phyloP scores from a whole-genome alignment of 768 basidiomycete species.

The Holtermanniella nyarrowii region DNA sequence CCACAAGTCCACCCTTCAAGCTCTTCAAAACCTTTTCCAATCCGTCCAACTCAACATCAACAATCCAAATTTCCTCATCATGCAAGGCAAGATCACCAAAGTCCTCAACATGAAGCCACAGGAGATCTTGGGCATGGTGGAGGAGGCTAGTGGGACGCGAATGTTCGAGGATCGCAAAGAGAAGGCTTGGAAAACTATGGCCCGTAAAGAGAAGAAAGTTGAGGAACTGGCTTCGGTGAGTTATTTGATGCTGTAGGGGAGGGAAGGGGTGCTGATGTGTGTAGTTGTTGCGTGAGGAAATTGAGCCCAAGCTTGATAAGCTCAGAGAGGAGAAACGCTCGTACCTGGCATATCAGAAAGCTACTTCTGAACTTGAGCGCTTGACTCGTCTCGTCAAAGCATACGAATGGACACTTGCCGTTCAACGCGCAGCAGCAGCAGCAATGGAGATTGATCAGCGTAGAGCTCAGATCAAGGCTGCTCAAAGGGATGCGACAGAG shows the following conservation, averaged over 20 bases:
- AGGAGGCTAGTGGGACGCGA: constrained; percentile 94
- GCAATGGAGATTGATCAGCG: constrained; percentile 2
- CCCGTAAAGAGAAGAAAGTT: constrained; percentile 92
- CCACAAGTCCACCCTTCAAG: constrained; percentile 77
- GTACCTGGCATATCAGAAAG: constrained; percentile 83
- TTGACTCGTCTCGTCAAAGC: constrained; percentile 72
- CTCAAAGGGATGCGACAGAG: constrained; percentile 20
- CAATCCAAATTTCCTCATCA: constrained; percentile 97
- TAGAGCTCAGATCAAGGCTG: constrained; percentile 19
- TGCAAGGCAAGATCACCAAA: constrained; percentile 99
- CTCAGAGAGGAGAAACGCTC: constrained; percentile 79
- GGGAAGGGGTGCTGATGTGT: neutral
- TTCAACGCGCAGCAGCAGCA: constrained; percentile 38
- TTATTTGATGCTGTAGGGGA: neutral
- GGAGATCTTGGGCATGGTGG: constrained; percentile 96
- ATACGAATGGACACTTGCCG: constrained; percentile 62
- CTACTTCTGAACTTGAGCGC: constrained; percentile 73
- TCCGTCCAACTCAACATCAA: constrained; percentile 98
- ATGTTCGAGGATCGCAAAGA: constrained; percentile 99
- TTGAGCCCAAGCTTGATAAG: constrained; percentile 85
- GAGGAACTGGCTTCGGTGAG: constrained; percentile 64
- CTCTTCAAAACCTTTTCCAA: constrained; percentile 84
- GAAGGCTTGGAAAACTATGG: constrained; percentile 90
- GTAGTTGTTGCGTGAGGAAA: constrained; percentile 69
- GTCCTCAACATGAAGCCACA: constrained; percentile 96